phyloP scores from a whole-genome alignment of 1,139 yeast species.

The Suhomyces choctaworum region DNA sequence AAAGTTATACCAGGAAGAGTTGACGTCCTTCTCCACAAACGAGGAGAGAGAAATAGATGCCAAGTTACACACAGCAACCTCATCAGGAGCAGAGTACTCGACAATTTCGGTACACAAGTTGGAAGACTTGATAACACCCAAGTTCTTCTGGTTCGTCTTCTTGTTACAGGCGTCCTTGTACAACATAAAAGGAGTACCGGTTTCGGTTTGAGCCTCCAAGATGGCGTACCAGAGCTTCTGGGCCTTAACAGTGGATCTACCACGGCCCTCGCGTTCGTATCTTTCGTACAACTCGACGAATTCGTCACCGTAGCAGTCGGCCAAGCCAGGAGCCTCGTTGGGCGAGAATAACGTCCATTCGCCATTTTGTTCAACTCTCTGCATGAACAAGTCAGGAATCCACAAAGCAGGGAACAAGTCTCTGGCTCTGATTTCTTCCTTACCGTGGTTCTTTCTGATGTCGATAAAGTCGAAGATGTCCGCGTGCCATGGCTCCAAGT shows the following conservation, averaged over 20 bases:
- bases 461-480: constrained; percentile 55
- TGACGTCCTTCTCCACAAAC: constrained; percentile 49
- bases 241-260: constrained; percentile 72
- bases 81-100: constrained; percentile 84
- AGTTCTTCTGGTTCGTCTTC: constrained; percentile 82
- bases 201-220: constrained; percentile 86
- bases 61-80: constrained; percentile 88
- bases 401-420: constrained; percentile 60
- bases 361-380: constrained; percentile 74
- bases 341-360: constrained; percentile 90
- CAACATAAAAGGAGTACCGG: constrained; percentile 90
- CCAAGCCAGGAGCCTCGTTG: constrained; percentile 80
- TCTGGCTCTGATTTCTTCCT: constrained; percentile 56
- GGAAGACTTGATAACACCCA: constrained; percentile 85
- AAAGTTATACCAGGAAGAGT: constrained; percentile 48
- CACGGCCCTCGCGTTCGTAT: constrained; percentile 73
- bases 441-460: constrained; percentile 56
- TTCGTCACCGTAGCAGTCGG: constrained; percentile 80
- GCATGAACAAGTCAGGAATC: constrained; percentile 74
- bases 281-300: constrained; percentile 68
- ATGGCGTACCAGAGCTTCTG: constrained; percentile 88
- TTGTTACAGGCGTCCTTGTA: constrained; percentile 86
- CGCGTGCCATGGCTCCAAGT: constrained; percentile 63
- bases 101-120: constrained; percentile 90
- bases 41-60: constrained; percentile 86